phyloP scores from a whole-genome alignment of 306 rosid genomes.

The Pueraria montana region DNA sequence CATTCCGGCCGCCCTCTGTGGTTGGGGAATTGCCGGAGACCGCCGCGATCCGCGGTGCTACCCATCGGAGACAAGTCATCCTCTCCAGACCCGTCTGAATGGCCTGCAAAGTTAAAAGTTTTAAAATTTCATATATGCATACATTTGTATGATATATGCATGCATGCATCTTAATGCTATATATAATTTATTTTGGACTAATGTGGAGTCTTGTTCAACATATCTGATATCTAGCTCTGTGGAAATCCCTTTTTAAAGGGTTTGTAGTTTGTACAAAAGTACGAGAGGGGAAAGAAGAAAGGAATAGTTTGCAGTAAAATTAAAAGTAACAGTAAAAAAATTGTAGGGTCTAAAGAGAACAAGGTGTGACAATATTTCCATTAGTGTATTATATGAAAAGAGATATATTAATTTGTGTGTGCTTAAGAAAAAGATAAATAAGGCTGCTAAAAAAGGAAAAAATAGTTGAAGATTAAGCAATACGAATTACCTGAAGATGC shows the following conservation, averaged over 20 bases:
- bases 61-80: slow-evolving; percentile 74
- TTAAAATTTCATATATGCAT: background rate
- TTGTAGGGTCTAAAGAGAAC: slow-evolving; percentile 37
- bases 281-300: slow-evolving; percentile 5
- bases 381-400: background rate
- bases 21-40: slow-evolving; percentile 53
- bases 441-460: slow-evolving; percentile 46
- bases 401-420: background rate
- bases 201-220: slow-evolving; percentile 9
- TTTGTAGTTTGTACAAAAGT: slow-evolving; percentile 14
- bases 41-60: slow-evolving; percentile 29
- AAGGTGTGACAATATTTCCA: slow-evolving; percentile 27
- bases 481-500: slow-evolving; percentile 95
- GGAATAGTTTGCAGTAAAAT: slow-evolving; percentile 7
- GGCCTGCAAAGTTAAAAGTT: slow-evolving; percentile 52
- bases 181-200: slow-evolving; percentile 12
- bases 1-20: slow-evolving; percentile 65
- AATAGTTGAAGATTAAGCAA: slow-evolving; percentile 55
- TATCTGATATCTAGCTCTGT: slow-evolving; percentile 10
- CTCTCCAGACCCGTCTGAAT: slow-evolving; percentile 94
- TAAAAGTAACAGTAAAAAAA: slow-evolving; percentile 34
- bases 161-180: background rate
- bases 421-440: slow-evolving; percentile 44
- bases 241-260: slow-evolving; percentile 14
- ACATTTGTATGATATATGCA: background rate